phyloP scores from a whole-genome alignment of 768 basidiomycete genomes.

The Cyathus striatus region DNA sequence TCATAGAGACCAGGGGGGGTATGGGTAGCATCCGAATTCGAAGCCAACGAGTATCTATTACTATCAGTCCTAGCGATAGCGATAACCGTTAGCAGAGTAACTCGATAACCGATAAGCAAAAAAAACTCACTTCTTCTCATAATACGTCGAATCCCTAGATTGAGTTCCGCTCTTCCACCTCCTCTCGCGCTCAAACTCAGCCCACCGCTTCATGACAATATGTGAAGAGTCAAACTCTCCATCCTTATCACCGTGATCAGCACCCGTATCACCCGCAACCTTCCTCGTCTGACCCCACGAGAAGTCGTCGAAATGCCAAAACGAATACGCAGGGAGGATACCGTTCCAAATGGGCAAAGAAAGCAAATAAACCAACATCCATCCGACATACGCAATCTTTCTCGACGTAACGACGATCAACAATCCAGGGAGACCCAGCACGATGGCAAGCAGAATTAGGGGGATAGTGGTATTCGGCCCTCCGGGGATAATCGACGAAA shows the following conservation, averaged over 20 bases:
- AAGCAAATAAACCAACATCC: constrained; percentile 93
- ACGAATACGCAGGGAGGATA: constrained; percentile 91
- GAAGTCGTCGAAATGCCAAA: constrained; percentile 99
- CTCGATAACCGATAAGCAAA: not conserved
- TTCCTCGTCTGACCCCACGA: constrained; percentile 95
- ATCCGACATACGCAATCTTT: constrained; percentile 91
- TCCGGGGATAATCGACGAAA: constrained; percentile 80
- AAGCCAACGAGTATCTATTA: constrained; percentile 73
- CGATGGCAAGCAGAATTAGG: constrained; percentile 86
- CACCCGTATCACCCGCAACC: constrained; percentile 66
- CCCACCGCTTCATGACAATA: constrained; percentile 99
- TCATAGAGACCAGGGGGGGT: constrained; percentile 48
- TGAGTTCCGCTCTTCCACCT: constrained; percentile 87
- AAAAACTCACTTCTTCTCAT: constrained; percentile 67
- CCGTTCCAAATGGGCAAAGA: constrained; percentile 98
- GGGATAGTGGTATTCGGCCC: constrained; percentile 80
- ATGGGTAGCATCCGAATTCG: constrained; percentile 70
- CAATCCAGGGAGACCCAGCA: constrained; percentile 93
- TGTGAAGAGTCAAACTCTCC: constrained; percentile 95
- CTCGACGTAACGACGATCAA: constrained; percentile 95
- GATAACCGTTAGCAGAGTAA: not conserved
- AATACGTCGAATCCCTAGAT: constrained; percentile 72
- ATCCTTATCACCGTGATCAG: constrained; percentile 85
- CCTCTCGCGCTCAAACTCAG: constrained; percentile 93
- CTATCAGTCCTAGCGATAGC: constrained; percentile 22